Percentiles rank a stretch among this genome's conserved stretches.
phyloP scores from a whole-genome alignment of 805 yeast genomes.

The Kregervanrija pseudodelftensis region DNA sequence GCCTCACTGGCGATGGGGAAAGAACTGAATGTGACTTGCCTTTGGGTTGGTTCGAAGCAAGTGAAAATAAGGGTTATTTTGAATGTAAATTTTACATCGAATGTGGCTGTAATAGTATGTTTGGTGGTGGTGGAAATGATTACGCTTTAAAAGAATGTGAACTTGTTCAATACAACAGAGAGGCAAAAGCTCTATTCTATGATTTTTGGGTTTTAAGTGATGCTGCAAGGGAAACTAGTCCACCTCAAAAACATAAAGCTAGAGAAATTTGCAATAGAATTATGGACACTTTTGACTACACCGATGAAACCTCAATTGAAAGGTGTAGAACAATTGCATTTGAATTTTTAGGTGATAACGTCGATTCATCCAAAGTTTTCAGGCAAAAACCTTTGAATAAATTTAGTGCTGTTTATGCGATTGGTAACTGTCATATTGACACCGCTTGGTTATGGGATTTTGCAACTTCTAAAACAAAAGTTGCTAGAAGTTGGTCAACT shows the following conservation, averaged over 20 bases:
- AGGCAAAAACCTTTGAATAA: slow-evolving; percentile 31
- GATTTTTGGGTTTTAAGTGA: slow-evolving; percentile 90
- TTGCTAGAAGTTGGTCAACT: slow-evolving; percentile 92
- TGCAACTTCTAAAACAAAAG: slow-evolving; percentile 89
- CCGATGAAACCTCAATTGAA: slow-evolving; percentile 47
- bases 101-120: slow-evolving; percentile 92
- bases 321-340: slow-evolving; percentile 63
- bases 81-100: slow-evolving; percentile 74
- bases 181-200: slow-evolving; percentile 67
- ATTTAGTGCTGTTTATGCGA: slow-evolving; percentile 61
- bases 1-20: slow-evolving; percentile 81
- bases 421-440: slow-evolving; percentile 96
- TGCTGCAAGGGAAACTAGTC: slow-evolving; percentile 80
- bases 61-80: slow-evolving; percentile 11
- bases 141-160: slow-evolving; percentile 68
- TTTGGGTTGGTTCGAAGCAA: slow-evolving; percentile 33
- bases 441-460: slow-evolving; percentile 99
- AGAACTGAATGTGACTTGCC: slow-evolving; percentile 72
- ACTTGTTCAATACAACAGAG: slow-evolving; percentile 70
- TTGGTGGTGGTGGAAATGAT: slow-evolving; percentile 55
- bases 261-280: slow-evolving; percentile 72
- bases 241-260: slow-evolving; percentile 82
- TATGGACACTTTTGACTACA: slow-evolving; percentile 76
- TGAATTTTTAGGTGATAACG: slow-evolving; percentile 55
- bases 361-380: slow-evolving; percentile 61